These are phyloP conservation scores for Globisporangium parvum DNA, from an alignment of 352 stramenopile species.

Conservation along the genomic window DNA sequence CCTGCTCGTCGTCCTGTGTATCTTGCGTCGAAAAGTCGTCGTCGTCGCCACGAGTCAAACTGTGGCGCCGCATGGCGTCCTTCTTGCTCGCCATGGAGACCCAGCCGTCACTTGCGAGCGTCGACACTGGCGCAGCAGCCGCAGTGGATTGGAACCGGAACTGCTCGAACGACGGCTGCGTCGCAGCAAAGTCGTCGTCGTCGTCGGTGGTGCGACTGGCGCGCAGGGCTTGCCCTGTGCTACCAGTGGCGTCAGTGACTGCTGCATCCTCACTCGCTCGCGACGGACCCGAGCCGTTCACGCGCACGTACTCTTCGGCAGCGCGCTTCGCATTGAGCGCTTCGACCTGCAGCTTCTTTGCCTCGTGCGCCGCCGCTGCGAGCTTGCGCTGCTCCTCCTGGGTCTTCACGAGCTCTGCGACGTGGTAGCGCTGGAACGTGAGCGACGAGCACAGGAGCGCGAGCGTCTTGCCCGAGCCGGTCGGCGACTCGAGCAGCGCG, in stretches of 20 bases:
- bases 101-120: constrained; percentile 21
- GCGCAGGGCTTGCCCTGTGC: not conserved
- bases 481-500: constrained; percentile 80
- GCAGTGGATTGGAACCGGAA: constrained; percentile 22
- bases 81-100: constrained; percentile 48
- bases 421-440: constrained; percentile 66
- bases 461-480: constrained; percentile 80
- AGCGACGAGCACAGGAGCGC: constrained; percentile 78
- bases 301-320: constrained; percentile 2
- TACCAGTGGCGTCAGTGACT: not conserved
- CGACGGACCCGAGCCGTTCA: not conserved
- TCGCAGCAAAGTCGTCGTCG: constrained; percentile 38
- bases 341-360: constrained; percentile 10
- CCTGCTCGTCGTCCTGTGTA: not conserved
- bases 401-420: constrained; percentile 27
- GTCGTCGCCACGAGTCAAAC: not conserved
- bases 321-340: constrained; percentile 3
- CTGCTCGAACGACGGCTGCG: constrained; percentile 34
- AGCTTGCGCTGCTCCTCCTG: constrained; percentile 18
- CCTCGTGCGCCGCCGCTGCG: constrained; percentile 2
- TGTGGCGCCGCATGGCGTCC: not conserved
- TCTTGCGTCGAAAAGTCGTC: constrained; percentile 9
- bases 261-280: not conserved
- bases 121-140: not conserved
- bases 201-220: constrained; percentile 11